Conservation (phyloP, 805 yeast species). For the Blastobotrys attinorum region DNA sequence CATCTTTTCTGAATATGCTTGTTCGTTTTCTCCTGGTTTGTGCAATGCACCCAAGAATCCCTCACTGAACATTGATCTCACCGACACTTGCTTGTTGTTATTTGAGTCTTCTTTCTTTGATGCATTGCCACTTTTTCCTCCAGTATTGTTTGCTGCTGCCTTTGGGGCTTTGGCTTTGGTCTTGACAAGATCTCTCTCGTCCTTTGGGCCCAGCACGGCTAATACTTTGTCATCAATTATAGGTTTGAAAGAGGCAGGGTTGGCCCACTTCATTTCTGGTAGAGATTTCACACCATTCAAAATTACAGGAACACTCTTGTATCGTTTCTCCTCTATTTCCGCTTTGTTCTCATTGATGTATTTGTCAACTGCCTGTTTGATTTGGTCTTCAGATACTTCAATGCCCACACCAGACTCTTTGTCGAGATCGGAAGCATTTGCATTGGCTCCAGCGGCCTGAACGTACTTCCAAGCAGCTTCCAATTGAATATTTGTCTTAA, state of each 20-base stretch:
- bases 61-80: constrained; percentile 80
- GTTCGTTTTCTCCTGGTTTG: constrained; percentile 92
- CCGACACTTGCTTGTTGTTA: constrained; percentile 9
- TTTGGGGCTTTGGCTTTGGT: constrained; percentile 54
- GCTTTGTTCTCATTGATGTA: constrained; percentile 54
- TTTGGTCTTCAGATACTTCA: constrained; percentile 58
- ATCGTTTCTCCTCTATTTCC: constrained; percentile 63
- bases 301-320: constrained; percentile 66
- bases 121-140: too few species aligned
- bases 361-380: constrained; percentile 45
- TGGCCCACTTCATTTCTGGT: constrained; percentile 84
- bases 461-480: constrained; percentile 69
- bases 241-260: constrained; percentile 80
- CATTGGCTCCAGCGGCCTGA: constrained; percentile 37
- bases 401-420: constrained; percentile 70
- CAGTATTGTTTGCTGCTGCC: constrained; percentile 24
- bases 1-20: constrained; percentile 78
- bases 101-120: constrained; percentile 14
- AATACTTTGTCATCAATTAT: constrained; percentile 72
- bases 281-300: constrained; percentile 70
- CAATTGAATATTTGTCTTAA: constrained; percentile 66
- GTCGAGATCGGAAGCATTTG: constrained; percentile 43
- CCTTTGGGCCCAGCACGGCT: constrained; percentile 82
- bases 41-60: constrained; percentile 95
- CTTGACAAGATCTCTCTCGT: constrained; percentile 80